Evolutionary conservation across 2,329 filamentous ascomycete species (phyloP), one percentile per base, ranked within the genome.

Genomic region (Phyllosticta paracitricarpa): DNA sequence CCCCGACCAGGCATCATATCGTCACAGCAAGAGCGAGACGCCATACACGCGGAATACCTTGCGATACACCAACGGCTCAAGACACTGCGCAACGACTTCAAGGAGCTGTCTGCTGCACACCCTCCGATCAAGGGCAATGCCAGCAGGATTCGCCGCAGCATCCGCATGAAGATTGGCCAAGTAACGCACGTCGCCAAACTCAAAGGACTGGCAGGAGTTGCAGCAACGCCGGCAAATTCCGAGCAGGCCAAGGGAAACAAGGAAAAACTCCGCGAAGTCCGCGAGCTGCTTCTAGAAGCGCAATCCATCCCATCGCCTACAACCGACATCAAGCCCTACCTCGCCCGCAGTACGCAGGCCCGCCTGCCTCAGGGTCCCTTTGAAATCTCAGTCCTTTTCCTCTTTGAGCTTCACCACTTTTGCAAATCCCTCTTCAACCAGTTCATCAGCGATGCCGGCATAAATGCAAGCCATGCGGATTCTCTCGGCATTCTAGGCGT

Each of bases 331-430:
- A 71, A 72, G 19, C 69, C 66, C 9, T 75, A 61, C 25, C 48
- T 63, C 40, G 51, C 58, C 14, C 22, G 53, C 9, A 12, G 30
- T 14, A 60, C 58, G 7, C 58, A 60, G n/a, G 14, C 33, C 4
- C 53, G 56, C 12, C 35, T 60, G 9, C 53, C 58, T 3, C 58
- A 52, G 17, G 58, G 58, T 19, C 58, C 58, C 25, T 60, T 35
- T 48, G 35, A 60, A 19, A 28, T 54, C 7, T 35, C 33, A 58
- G 66, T 68, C n/a, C 67, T 74, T 53, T 65, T 75, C 4, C 64
- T 95, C 26, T 95, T 91, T 70, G 80, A 90, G 1, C 79, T 95
- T 61, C 91, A 89, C 67, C 84, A 88, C 57, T 86, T 92, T 65
- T 79, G 87, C 66, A 95, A 96, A 73, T 79, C 79, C 53, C 79